Base-by-base conservation (phyloP, 768 basidiomycete species). In the Mycena pura region DNA sequence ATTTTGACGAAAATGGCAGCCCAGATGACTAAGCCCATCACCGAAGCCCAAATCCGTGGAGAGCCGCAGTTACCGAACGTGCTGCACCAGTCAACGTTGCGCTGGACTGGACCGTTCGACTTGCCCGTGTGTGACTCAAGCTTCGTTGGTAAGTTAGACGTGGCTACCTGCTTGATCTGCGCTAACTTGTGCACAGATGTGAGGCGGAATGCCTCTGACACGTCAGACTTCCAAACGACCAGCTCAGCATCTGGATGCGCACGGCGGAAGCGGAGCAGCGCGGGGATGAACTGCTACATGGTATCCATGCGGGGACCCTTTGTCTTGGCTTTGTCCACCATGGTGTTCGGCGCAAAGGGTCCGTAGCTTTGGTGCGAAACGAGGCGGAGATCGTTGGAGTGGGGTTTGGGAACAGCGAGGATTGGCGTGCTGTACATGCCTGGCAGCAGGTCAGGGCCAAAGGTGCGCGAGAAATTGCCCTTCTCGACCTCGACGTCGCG, bases 351-450 rank as follows among this genome's bases (percentile, higher is more conserved):
- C 0, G 73, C 71, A 57, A 57, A 72, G 3, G 48, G 22, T 0
- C 71, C 69, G 5, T 66, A 66, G 51, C 70, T 76, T 1, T 76
- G 73, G 58, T 78, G 64, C 5, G 64, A 71, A 7, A 79, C 70
- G 11, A 77, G 44, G 2, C 73, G 69, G 0, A 74, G 43, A 5
- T 69, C 68, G 3, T 61, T 34, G 0, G 69, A 52, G 7, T 64
- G 40, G 11, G 73, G 72, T 49, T 78, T 77, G 1, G n/a, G n/a
- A n/a, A n/a, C n/a, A n/a, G n/a, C n/a, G n/a, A n/a, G n/a, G n/a
- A n/a, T n/a, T n/a, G n/a, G n/a, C n/a, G n/a, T n/a, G n/a, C n/a
- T n/a, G n/a, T n/a, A n/a, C n/a, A n/a, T n/a, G n/a, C n/a, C n/a
- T n/a, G n/a, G n/a, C n/a, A n/a, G n/a, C n/a, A n/a, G n/a, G n/a